A percentile compares a stretch with the other conserved stretches of the same genome.
Conservation (phyloP, 208 protist species). For the Angomonas deanei region DNA sequence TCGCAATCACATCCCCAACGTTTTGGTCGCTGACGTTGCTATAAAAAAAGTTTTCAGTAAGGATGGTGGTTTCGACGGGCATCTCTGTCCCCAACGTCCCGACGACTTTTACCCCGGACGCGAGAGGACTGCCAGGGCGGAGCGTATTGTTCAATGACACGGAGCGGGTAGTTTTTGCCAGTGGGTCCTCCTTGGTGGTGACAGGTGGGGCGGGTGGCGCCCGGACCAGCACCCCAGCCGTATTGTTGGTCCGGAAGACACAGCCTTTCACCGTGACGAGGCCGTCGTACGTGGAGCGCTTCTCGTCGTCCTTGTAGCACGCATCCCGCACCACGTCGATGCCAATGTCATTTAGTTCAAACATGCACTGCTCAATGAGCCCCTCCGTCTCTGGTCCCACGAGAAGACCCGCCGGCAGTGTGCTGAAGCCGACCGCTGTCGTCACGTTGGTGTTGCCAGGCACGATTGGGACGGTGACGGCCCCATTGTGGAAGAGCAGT, state of each 20-base stretch:
- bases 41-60: slow-evolving; percentile 59
- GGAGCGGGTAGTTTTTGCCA: no score
- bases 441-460: slow-evolving; percentile 31
- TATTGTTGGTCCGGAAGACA: slow-evolving; percentile 13
- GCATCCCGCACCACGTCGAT: slow-evolving; percentile 51
- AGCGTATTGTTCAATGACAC: neutral
- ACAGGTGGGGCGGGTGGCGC: neutral
- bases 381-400: slow-evolving; percentile 33
- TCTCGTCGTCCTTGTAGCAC: neutral
- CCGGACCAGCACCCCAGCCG: no score
- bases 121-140: neutral
- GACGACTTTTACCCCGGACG: neutral
- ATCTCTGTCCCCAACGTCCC: neutral
- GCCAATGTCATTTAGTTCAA: slow-evolving; percentile 69
- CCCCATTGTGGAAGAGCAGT: slow-evolving; percentile 22
- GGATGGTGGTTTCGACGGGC: slow-evolving; percentile 18
- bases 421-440: slow-evolving; percentile 17
- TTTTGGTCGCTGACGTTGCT: slow-evolving; percentile 31
- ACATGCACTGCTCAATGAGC: slow-evolving; percentile 37
- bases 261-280: neutral
- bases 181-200: neutral
- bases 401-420: slow-evolving; percentile 37
- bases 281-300: neutral
- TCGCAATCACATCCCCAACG: slow-evolving; percentile 56
- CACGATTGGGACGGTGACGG: slow-evolving; percentile 27